Conservation (phyloP, 208 protist species). For the Crithidia brevicula region DNA sequence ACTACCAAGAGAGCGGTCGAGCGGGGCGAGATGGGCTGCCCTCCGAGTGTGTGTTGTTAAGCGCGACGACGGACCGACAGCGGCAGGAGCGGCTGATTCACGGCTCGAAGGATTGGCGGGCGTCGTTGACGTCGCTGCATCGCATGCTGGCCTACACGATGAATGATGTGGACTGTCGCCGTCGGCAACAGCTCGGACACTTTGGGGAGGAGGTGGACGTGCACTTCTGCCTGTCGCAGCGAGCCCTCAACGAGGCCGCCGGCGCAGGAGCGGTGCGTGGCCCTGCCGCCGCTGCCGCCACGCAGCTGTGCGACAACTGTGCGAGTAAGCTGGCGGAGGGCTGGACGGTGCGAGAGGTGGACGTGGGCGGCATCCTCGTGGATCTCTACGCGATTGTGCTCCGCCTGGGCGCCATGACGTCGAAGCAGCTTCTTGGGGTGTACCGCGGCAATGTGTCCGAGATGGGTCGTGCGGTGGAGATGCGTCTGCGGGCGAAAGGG, state of each 20-base stretch:
- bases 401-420: conserved; percentile 75
- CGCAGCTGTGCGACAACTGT: conserved; percentile 87
- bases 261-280: conserved; percentile 1
- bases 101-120: conserved; percentile 79
- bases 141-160: conserved; percentile 82
- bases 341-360: conserved; percentile 52
- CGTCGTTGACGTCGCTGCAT: conserved; percentile 70
- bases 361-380: conserved; percentile 55
- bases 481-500: conserved; percentile 74
- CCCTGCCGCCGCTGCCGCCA: conserved; percentile 13
- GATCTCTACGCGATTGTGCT: conserved; percentile 72
- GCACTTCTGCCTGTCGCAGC: conserved; percentile 73
- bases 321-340: conserved; percentile 60
- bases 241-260: conserved; percentile 11
- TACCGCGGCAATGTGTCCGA: conserved; percentile 72
- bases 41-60: conserved; percentile 86
- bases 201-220: conserved; percentile 81
- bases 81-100: conserved; percentile 84
- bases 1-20: conserved; percentile 98
- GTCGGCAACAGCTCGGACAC: conserved; percentile 83
- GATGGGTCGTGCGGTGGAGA: conserved; percentile 77
- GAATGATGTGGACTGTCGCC: conserved; percentile 88
- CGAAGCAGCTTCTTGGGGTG: conserved; percentile 80
- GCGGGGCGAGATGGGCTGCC: conserved; percentile 95
- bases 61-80: conserved; percentile 60